Percentiles rank a stretch among this genome's conserved stretches.
Conservation (phyloP, 139 green algal species). For the Closterium sp. region DNA sequence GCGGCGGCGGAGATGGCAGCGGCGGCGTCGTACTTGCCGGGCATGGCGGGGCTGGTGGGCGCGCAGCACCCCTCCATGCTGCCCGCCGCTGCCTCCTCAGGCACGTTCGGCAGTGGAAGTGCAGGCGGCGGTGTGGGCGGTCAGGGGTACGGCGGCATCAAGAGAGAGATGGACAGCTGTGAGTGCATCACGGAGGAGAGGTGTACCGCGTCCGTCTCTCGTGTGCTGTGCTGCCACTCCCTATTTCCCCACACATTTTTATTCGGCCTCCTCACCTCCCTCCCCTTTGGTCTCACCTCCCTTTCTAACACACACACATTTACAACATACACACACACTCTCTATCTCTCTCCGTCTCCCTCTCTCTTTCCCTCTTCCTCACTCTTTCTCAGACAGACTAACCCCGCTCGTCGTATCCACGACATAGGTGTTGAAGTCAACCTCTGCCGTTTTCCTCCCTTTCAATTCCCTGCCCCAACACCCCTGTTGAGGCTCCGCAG, state of each 20-base stretch:
- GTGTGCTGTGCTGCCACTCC: no score
- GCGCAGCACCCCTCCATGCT: background rate
- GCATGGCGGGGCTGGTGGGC: slow-evolving; percentile 2
- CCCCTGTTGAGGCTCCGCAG: background rate
- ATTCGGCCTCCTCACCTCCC: no score
- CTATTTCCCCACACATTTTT: no score
- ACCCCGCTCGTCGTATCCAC: no score
- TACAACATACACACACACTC: background rate
- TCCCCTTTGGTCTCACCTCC: no score
- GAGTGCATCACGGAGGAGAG: background rate
- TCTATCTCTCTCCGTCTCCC: background rate
- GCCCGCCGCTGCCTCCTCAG: background rate
- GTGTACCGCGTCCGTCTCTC: no score
- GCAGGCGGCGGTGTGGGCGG: background rate
- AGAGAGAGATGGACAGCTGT: background rate
- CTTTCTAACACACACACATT: no score
- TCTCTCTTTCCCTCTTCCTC: background rate
- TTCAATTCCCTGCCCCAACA: no score
- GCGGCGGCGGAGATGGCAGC: background rate
- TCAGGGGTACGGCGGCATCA: background rate
- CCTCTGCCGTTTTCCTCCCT: no score
- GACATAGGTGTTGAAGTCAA: no score
- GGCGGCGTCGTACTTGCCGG: background rate
- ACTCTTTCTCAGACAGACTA: background rate
- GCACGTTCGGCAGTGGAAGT: background rate